These are phyloP conservation scores for Epichloe baconii DNA, from an alignment of 2,329 filamentous ascomycete species.

Conservation along the genomic window DNA sequence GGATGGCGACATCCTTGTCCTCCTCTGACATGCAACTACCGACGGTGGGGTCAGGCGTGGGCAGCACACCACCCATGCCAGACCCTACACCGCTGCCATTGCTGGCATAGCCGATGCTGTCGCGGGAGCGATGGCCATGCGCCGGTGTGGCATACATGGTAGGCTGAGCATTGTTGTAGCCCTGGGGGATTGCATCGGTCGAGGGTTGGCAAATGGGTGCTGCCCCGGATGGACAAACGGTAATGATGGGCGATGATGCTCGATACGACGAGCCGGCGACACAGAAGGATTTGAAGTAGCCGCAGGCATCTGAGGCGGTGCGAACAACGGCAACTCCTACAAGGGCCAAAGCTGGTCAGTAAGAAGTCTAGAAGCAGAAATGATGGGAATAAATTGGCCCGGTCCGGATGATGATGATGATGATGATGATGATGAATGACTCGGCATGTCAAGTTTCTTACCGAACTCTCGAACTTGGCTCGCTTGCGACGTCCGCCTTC, in stretches of 20 bases:
- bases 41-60: conserved; percentile 93
- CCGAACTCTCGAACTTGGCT: conserved; percentile 91
- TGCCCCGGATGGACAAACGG: conserved; percentile 66
- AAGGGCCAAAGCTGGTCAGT: background rate
- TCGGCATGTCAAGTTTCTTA: conserved; percentile 37
- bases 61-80: conserved; percentile 46
- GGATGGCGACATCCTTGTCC: conserved; percentile 82
- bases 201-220: conserved; percentile 66
- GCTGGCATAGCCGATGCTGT: conserved; percentile 43
- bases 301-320: conserved; percentile 84
- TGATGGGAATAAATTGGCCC: no score
- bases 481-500: conserved; percentile 92
- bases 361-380: background rate
- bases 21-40: conserved; percentile 96
- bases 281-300: conserved; percentile 96
- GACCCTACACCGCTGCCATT: conserved; percentile 22
- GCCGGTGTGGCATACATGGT: conserved; percentile 50
- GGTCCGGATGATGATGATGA: background rate
- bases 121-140: conserved; percentile 50
- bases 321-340: conserved; percentile 91
- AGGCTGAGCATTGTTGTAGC: conserved; percentile 43
- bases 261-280: conserved; percentile 73
- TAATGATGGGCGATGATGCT: conserved; percentile 57
- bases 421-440: no score
- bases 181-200: conserved; percentile 72